A percentile compares a stretch with the other conserved stretches of the same genome.
These are phyloP conservation scores for Cutaneotrichosporon sp. DNA, from an alignment of 1,284 basidiomycete species.

Conservation along the genomic window DNA sequence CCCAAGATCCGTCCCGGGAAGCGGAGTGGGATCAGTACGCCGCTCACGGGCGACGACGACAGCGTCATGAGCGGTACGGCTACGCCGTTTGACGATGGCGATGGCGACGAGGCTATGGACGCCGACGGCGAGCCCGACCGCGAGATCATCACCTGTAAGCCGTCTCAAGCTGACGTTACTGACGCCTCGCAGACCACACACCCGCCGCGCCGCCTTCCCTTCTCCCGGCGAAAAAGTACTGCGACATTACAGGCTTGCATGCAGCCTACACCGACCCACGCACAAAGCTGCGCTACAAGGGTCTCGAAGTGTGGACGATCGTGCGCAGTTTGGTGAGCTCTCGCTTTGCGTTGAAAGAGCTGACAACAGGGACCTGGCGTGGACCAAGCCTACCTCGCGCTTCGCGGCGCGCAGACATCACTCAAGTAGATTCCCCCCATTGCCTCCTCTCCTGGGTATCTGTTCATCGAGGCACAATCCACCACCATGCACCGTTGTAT, in stretches of 20 bases:
- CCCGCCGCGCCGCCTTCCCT: constrained; percentile 45
- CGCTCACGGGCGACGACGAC: constrained; percentile 20
- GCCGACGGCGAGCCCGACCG: constrained; percentile 15
- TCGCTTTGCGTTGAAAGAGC: not conserved
- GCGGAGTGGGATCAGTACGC: constrained; percentile 26
- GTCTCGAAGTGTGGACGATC: constrained; percentile 47
- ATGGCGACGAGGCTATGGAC: constrained; percentile 6
- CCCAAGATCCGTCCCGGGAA: constrained; percentile 6
- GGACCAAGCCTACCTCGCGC: constrained; percentile 46
- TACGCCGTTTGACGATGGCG: constrained; percentile 13
- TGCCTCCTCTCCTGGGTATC: not conserved
- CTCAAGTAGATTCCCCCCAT: too few relatives aligned
- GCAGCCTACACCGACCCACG: constrained; percentile 49
- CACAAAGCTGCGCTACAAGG: constrained; percentile 48
- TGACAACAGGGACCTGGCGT: constrained; percentile 41
- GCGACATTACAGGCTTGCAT: constrained; percentile 53
- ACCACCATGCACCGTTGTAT: constrained; percentile 1
- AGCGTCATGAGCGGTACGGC: constrained; percentile 14
- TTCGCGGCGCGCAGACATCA: constrained; percentile 44
- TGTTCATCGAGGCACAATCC: not conserved
- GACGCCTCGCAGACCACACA: constrained; percentile 42
- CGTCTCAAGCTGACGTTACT: not conserved
- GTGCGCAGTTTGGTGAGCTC: constrained; percentile 45
- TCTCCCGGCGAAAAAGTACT: constrained; percentile 50
- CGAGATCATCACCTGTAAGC: constrained; percentile 45